Conservation (phyloP, 1,139 yeast genomes). For the Protomyces gravidus region DNA sequence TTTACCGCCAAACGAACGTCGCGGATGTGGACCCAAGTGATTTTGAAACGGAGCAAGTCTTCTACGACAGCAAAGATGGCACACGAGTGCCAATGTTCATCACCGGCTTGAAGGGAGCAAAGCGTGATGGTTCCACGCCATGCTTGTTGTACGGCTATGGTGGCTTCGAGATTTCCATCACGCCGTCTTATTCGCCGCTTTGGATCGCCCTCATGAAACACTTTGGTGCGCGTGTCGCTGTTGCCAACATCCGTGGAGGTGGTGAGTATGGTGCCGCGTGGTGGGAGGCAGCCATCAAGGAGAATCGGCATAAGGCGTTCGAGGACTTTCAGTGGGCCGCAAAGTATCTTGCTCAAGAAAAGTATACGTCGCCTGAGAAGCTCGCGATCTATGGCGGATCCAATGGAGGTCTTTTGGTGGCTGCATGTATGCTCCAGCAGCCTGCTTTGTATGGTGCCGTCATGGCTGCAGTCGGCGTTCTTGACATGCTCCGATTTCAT, state of each 20-base stretch:
- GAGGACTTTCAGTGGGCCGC: conserved; percentile 25
- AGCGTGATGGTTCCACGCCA: conserved; percentile 15
- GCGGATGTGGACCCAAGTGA: conserved; percentile 17
- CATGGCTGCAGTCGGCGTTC: conserved; percentile 24
- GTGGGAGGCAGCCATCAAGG: conserved; percentile 24
- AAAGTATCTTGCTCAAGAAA: conserved; percentile 2
- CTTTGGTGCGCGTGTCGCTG: conserved; percentile 18
- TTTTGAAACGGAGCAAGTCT: conserved; percentile 26
- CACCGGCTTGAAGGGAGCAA: conserved; percentile 8
- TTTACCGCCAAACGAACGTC: conserved; percentile 19
- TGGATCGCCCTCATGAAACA: conserved; percentile 26
- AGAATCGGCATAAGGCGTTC: conserved; percentile 14
- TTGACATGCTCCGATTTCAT: conserved; percentile 24
- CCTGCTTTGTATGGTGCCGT: conserved; percentile 21
- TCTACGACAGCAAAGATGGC: conserved; percentile 24
- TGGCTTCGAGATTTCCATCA: conserved; percentile 12
- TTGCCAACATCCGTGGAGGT: conserved; percentile 28
- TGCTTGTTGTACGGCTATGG: conserved; percentile 26
- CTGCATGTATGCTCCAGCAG: conserved; percentile 13
- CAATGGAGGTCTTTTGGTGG: conserved; percentile 20
- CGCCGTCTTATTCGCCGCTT: conserved; percentile 18
- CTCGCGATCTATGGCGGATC: conserved; percentile 23
- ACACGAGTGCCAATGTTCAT: conserved; percentile 27
- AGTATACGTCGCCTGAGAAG: conserved; percentile 17
- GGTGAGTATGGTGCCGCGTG: conserved; percentile 28